Evolutionary conservation across 2,329 filamentous ascomycete genomes (phyloP), one percentile per base, ranked within the genome.

Genomic region (Leptographium procerum): DNA sequence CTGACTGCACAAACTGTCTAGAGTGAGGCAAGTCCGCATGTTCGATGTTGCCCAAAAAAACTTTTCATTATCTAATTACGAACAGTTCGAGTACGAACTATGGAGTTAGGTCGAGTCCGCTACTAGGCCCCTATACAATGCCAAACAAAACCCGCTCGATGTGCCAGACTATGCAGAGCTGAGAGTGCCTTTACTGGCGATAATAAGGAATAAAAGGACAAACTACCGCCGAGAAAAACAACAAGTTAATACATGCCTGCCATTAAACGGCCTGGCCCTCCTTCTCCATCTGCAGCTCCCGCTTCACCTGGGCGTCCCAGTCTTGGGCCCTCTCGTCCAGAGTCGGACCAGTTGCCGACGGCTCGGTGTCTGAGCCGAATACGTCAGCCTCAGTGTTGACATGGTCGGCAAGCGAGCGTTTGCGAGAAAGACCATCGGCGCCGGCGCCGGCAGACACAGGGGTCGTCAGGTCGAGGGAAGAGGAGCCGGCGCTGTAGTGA

Each of bases 401-500:
- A 57, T 43, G 62, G 51, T 63, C 61, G 45, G 51, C 45, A 33
- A 63, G 29, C 4, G 59, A 50, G 7, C 43, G 43, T 14, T 58
- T 56, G 36, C 52, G 55, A 3, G 34, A 43, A 9, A 55, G 40
- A 16, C 40, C 29, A n/a, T 33, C 6, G 19, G 36, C 6, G n/a
- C n/a, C n/a, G 28, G 26, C 2, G 51, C 4, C 51, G 10, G 33
- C 26, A 14, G 26, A 54, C 31, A 5, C 16, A 40, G 22, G 22
- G 24, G n/a, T 47, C 28, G n/a, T 47, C 28, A 19, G 48, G n/a
- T 55, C 54, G 47, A 4, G 9, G n/a, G 28, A 31, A 26, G 51
- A 26, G 28, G 53, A 57, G 61, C 61, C 59, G 51, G 64, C 65
- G 33, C 65, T 64, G 66, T 80, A 81, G 66, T 77, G 74, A 4